A percentile compares a stretch with the other conserved stretches of the same genome.
Evolutionary conservation across 768 basidiomycete genomes (phyloP).

Genomic region (Termitomyces sp.): DNA sequence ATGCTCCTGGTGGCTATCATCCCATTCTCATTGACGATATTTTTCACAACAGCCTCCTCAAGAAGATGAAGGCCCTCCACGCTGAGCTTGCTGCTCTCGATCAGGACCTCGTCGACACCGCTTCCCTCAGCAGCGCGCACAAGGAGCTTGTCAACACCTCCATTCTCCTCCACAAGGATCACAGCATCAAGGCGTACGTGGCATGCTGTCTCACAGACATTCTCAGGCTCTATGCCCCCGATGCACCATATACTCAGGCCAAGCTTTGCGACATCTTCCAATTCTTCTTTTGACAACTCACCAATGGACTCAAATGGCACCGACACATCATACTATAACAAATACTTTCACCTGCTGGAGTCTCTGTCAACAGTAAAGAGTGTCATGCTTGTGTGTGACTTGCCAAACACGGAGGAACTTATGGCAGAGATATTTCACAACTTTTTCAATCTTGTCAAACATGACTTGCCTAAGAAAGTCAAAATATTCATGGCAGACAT

Average conservation of each 20-base stretch:
- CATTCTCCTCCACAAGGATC: conserved; percentile 91
- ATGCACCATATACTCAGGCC: conserved; percentile 88
- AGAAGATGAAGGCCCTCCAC: conserved; percentile 81
- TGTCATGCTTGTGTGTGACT: conserved; percentile 90
- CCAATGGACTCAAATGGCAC: conserved; percentile 68
- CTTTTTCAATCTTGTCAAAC: conserved; percentile 78
- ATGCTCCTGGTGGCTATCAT: background rate
- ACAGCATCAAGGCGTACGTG: conserved; percentile 91
- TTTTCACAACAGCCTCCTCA: conserved; percentile 46
- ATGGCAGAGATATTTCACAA: conserved; percentile 81
- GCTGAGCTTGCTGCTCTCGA: conserved; percentile 78
- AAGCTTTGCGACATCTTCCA: conserved; percentile 96
- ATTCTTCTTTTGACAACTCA: conserved; percentile 90
- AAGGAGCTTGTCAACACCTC: conserved; percentile 78
- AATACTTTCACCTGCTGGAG: conserved; percentile 95
- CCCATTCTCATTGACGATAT: background rate
- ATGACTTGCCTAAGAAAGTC: conserved; percentile 73
- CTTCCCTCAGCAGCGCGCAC: conserved; percentile 65
- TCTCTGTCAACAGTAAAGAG: conserved; percentile 93
- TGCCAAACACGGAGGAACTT: conserved; percentile 83
- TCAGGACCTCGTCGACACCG: conserved; percentile 80
- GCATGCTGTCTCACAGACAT: conserved; percentile 95
- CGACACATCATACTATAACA: conserved; percentile 82
- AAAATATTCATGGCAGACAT: conserved; percentile 89
- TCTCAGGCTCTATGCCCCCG: conserved; percentile 90